Conservation (phyloP, 306 rosid genomes). For the Prosopis cineraria region DNA sequence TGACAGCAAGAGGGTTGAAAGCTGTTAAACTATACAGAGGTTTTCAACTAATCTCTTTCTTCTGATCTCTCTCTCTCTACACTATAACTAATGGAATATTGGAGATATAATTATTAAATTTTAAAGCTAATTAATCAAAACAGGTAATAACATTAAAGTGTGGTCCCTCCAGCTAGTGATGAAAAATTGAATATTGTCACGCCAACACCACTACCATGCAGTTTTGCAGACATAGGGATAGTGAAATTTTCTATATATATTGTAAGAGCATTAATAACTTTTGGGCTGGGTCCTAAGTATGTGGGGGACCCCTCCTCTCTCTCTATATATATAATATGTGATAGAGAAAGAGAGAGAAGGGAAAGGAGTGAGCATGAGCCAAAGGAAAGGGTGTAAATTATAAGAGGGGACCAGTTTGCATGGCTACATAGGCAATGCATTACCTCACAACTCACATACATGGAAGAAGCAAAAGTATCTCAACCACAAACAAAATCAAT, state of each 20-base stretch:
- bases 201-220: slow-evolving; percentile 84
- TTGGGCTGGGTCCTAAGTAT: slow-evolving; percentile 48
- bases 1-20: slow-evolving; percentile 1
- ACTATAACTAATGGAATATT: slow-evolving; percentile 44
- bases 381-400: slow-evolving; percentile 25
- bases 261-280: slow-evolving; percentile 66
- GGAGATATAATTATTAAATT: slow-evolving; percentile 26
- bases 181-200: slow-evolving; percentile 91
- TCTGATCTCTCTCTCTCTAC: neutral
- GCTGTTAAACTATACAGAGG: neutral
- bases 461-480: slow-evolving; percentile 46
- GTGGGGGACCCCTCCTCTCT: slow-evolving; percentile 61
- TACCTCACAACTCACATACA: slow-evolving; percentile 43
- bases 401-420: slow-evolving; percentile 85
- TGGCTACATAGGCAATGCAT: slow-evolving; percentile 48
- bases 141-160: slow-evolving; percentile 47
- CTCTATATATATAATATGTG: neutral
- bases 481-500: slow-evolving; percentile 30
- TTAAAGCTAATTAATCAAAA: slow-evolving; percentile 34
- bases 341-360: slow-evolving; percentile 19
- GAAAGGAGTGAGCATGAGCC: slow-evolving; percentile 36
- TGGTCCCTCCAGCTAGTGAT: slow-evolving; percentile 67
- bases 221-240: slow-evolving; percentile 63
- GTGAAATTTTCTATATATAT: slow-evolving; percentile 55
- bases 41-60: neutral